Evolutionary conservation across 225 moss, liverwort and hornwort species (phyloP), one percentile per base, ranked within the genome.

Genomic region (Anthoceros angustus): DNA sequence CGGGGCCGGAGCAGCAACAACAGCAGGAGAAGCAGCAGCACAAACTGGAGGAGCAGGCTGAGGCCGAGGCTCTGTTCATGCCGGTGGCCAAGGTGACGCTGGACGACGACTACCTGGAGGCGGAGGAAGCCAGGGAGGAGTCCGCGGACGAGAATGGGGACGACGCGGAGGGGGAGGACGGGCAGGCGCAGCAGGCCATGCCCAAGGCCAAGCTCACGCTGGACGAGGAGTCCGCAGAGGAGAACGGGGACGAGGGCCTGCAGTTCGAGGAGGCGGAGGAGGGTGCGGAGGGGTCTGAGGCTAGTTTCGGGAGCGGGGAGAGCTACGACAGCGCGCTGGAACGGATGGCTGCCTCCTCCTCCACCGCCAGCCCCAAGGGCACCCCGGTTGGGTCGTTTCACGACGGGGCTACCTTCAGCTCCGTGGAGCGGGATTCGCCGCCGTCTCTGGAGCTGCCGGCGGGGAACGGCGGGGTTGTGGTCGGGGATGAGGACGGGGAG

Each of bases 311-410:
- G 42, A 89, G 87, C 62, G 86, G 77, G 8, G 89, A 93, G 66
- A 93, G 89, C 69, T 93, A 85, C 72, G 75, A 86, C 72, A 93
- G 93, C 65, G 93, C 93, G 39, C 76, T 89, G 75, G 93, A 93
- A 70, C 83, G 85, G 50, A 81, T 89, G 79, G 89, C 86, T 43
- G 79, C 86, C 25, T 86, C 82, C 24, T 87, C 87, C 42, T 78
- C 70, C 39, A 67, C 86, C 18, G 86, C 85, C 73, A 71, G 76
- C 63, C 84, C 86, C 42, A 77, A 83, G 16, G 68, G 68, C 12
- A 86, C 83, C 65, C 89, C 89, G 11, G 77, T 79, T 40, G 85
- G 79, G 67, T 86, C 83, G 42, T 40, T 71, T 23, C 55, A 55
- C 7, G 55, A 55, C n/a, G 55, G 55, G 18, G 55, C n/a, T 32